A percentile compares a stretch with the other conserved stretches of the same genome.
Evolutionary conservation across 768 basidiomycete species (phyloP).

Genomic region (Daedaleopsis sinensis): DNA sequence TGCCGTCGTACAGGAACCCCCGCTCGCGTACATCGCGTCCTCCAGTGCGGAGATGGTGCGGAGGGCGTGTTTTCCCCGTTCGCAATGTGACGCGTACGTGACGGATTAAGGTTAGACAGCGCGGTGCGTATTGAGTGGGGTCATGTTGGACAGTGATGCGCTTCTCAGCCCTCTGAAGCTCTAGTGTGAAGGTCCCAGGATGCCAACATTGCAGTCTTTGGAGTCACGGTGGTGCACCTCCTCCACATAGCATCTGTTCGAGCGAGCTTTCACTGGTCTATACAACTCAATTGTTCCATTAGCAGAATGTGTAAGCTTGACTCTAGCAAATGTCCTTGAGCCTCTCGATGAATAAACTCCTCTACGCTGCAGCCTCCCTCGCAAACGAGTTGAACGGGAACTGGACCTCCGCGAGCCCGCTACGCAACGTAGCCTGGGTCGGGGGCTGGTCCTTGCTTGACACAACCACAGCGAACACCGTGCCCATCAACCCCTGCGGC

Average conservation of each 20-base stretch:
- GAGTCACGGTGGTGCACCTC: too few species aligned
- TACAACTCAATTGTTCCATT: too few species aligned
- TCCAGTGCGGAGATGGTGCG: not conserved
- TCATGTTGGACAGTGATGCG: too few species aligned
- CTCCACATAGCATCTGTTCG: too few species aligned
- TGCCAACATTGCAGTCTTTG: too few species aligned
- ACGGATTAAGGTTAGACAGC: too few species aligned
- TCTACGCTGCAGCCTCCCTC: not conserved
- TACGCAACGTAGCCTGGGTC: slow-evolving; percentile 38
- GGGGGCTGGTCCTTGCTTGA: slow-evolving; percentile 36
- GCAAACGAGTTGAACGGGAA: not conserved
- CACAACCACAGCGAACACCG: slow-evolving; percentile 52
- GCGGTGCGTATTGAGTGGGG: too few species aligned
- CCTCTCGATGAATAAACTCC: not conserved
- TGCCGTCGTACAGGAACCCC: not conserved
- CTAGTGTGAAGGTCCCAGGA: too few species aligned
- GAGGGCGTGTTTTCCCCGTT: not conserved
- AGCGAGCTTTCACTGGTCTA: too few species aligned
- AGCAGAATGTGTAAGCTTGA: not conserved
- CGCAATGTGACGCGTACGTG: not conserved
- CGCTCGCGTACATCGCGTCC: not conserved
- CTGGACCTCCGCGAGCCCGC: not conserved
- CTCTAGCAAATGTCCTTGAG: not conserved
- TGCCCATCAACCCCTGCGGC: slow-evolving; percentile 48
- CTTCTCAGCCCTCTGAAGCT: too few species aligned